These are phyloP conservation scores for Peronosclerospora sorghi DNA, from an alignment of 352 stramenopile species.

Conservation along the genomic window DNA sequence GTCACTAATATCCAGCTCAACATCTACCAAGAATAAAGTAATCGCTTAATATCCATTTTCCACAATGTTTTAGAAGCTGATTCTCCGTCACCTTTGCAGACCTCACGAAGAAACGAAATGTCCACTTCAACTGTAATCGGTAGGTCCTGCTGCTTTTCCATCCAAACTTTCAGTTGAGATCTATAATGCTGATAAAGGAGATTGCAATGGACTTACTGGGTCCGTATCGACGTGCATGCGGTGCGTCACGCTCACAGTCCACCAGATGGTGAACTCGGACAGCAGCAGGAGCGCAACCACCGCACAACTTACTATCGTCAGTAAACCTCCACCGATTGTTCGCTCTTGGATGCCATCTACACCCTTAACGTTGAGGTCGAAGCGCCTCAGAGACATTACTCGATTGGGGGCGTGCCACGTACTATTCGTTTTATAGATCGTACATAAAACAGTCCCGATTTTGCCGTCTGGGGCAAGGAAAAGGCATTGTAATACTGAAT, in stretches of 20 bases:
- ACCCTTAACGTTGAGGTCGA: constrained; percentile 84
- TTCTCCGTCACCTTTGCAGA: constrained; percentile 39
- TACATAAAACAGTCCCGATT: no score
- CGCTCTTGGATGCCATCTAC: constrained; percentile 85
- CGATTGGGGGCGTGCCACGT: constrained; percentile 16
- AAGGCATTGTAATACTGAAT: no score
- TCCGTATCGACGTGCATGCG: constrained; percentile 83
- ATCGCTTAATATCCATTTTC: background rate
- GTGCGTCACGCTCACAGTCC: constrained; percentile 72
- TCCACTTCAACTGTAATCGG: constrained; percentile 74
- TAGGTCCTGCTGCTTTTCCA: constrained; percentile 60
- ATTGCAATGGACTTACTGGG: constrained; percentile 31
- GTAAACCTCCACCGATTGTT: constrained; percentile 69
- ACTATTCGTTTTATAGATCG: no score
- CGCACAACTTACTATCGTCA: constrained; percentile 72
- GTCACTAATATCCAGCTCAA: constrained; percentile 78
- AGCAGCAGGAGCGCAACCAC: constrained; percentile 65
- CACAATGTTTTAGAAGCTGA: no score
- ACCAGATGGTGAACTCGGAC: constrained; percentile 80
- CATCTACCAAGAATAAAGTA: constrained; percentile 25
- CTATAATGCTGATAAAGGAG: background rate
- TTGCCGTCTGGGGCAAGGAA: no score
- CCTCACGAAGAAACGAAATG: constrained; percentile 71
- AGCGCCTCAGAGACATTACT: constrained; percentile 56
- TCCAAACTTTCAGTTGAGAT: background rate